A percentile compares a stretch with the other conserved stretches of the same genome.
Conservation (phyloP, 208 protist species). For the Acanthamoeba culbertsoni region DNA sequence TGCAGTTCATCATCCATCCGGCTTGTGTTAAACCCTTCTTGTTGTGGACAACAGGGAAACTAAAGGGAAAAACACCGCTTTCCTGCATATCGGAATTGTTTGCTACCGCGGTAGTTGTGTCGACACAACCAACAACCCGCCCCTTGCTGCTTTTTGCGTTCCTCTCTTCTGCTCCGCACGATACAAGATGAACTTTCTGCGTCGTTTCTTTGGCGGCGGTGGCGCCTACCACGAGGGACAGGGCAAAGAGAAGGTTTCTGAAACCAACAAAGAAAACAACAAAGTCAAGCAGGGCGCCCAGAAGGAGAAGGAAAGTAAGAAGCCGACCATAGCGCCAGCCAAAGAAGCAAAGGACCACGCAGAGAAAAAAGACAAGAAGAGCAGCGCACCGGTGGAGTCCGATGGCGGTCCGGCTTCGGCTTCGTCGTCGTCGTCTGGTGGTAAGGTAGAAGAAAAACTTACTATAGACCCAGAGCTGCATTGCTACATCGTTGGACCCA, state of each 20-base stretch:
- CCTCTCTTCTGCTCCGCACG: neutral
- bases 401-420: neutral
- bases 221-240: neutral
- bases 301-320: neutral
- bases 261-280: neutral
- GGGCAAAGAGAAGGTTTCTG: neutral
- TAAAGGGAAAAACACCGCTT: too few species aligned
- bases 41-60: too few species aligned
- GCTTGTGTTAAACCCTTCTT: too few species aligned
- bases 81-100: too few species aligned
- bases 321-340: neutral
- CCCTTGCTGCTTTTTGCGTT: neutral
- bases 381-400: neutral
- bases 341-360: neutral
- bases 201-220: neutral
- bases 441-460: neutral
- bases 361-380: neutral
- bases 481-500: conserved; percentile 18
- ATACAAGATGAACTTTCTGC: neutral
- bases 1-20: too few species aligned
- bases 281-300: neutral
- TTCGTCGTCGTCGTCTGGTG: neutral
- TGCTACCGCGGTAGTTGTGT: neutral
- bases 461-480: neutral
- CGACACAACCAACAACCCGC: neutral